A percentile compares a stretch with the other conserved stretches of the same genome.
These are phyloP conservation scores for Panicum virgatum DNA, from an alignment of 202 grass and related monocot species.

Conservation along the genomic window DNA sequence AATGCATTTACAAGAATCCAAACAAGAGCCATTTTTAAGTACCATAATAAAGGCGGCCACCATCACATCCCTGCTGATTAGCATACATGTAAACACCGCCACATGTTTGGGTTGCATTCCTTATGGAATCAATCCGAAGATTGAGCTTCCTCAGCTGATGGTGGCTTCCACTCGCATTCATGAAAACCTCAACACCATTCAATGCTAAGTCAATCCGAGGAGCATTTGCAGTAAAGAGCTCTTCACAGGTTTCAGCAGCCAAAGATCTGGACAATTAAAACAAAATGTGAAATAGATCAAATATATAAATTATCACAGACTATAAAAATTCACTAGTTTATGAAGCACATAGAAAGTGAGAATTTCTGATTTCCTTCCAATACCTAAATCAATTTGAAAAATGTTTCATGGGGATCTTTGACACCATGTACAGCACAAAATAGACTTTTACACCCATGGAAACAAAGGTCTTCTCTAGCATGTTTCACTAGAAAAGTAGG, in stretches of 20 bases:
- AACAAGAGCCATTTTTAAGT: constrained; percentile 12
- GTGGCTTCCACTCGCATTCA: constrained; percentile 98
- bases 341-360: neutral
- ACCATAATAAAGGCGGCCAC: constrained; percentile 96
- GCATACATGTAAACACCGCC: constrained; percentile 96
- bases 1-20: neutral
- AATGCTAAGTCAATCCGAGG: constrained; percentile 79
- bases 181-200: constrained; percentile 94
- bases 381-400: neutral
- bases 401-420: neutral
- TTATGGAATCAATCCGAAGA: constrained; percentile 94
- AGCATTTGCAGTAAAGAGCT: constrained; percentile 82
- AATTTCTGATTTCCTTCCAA: neutral
- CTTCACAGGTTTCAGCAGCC: constrained; percentile 96
- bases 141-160: constrained; percentile 98
- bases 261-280: constrained; percentile 57
- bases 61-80: constrained; percentile 97
- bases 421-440: neutral
- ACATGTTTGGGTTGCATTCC: constrained; percentile 75
- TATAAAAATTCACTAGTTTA: constrained; percentile 25
- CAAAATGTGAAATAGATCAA: constrained; percentile 17
- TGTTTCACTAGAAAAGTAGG: neutral
- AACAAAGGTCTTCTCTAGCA: neutral
- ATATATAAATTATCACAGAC: neutral
- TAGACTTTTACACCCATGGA: neutral